Percentiles rank a stretch among this genome's conserved stretches.
These are phyloP conservation scores for Amoebophrya sp. DNA, from an alignment of 169 alveolate genomes.

Conservation along the genomic window DNA sequence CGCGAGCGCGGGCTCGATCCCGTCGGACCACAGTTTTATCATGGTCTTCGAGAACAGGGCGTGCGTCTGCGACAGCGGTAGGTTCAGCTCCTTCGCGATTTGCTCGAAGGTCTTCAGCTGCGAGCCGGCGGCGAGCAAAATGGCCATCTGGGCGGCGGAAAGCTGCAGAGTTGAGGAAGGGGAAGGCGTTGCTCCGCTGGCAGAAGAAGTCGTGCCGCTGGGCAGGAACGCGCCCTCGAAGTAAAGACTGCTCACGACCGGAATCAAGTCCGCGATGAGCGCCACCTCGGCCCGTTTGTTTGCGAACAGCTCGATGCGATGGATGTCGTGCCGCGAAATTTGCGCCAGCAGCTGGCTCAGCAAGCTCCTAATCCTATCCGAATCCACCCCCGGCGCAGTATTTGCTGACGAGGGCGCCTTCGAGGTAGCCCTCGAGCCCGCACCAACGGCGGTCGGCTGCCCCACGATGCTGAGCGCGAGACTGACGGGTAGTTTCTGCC, in stretches of 20 bases:
- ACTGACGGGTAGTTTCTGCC: constrained; percentile 11
- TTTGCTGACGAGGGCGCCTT: background rate
- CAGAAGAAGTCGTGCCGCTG: too few species aligned
- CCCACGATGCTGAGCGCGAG: constrained; percentile 32
- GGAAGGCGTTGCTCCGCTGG: too few species aligned
- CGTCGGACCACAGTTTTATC: too few species aligned
- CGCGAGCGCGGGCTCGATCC: too few species aligned
- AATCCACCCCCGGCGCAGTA: background rate
- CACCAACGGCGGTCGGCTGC: background rate
- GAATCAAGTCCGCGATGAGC: background rate
- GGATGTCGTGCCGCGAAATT: background rate
- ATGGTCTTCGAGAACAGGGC: too few species aligned
- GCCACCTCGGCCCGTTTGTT: background rate
- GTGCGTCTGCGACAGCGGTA: too few species aligned
- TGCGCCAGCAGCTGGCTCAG: background rate
- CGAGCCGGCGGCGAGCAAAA: too few species aligned
- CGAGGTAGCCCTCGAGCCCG: background rate
- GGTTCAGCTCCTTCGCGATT: too few species aligned
- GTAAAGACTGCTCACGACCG: background rate
- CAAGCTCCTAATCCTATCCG: background rate
- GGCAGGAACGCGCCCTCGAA: too few species aligned
- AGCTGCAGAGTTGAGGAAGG: too few species aligned
- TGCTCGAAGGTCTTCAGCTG: too few species aligned
- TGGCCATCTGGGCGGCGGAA: too few species aligned
- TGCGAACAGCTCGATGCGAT: background rate